These are phyloP conservation scores for Jatropha curcas DNA, from an alignment of 345 rosid genomes.

Conservation along the genomic window DNA sequence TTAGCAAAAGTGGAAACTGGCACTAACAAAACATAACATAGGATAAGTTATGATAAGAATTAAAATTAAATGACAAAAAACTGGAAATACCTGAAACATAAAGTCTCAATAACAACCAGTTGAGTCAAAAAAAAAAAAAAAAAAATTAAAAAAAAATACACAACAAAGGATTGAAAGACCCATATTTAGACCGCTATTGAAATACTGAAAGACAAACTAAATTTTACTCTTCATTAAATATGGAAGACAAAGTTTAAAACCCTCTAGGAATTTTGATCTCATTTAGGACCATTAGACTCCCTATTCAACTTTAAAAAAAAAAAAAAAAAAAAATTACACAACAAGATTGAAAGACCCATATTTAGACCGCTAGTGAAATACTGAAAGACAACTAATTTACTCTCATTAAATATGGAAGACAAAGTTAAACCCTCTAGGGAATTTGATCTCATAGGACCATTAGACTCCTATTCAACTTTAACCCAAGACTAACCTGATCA, in stretches of 20 bases:
- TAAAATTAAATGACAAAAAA: neutral
- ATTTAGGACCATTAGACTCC: neutral
- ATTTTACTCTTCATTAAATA: neutral
- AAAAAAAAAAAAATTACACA: neutral
- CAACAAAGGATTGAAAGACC: neutral
- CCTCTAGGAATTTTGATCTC: constrained; percentile 6
- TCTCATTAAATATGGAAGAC: neutral
- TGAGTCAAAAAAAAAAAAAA: neutral
- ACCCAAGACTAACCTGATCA: constrained; percentile 60
- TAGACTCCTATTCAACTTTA: neutral
- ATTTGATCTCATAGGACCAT: constrained; percentile 3
- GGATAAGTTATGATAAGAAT: neutral
- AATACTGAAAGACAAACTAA: neutral
- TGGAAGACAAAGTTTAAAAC: constrained; percentile 7
- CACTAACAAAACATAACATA: neutral
- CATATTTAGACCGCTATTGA: neutral
- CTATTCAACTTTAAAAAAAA: constrained; percentile 1
- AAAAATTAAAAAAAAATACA: too few species aligned
- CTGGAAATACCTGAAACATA: neutral
- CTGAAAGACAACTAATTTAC: neutral
- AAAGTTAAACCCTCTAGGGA: constrained; percentile 12
- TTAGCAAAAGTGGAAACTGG: neutral
- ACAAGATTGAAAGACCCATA: neutral
- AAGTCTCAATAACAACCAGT: neutral
- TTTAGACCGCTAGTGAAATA: neutral